These are phyloP conservation scores for Penicillium sp. DNA, from an alignment of 2,329 filamentous ascomycete genomes.

Conservation along the genomic window DNA sequence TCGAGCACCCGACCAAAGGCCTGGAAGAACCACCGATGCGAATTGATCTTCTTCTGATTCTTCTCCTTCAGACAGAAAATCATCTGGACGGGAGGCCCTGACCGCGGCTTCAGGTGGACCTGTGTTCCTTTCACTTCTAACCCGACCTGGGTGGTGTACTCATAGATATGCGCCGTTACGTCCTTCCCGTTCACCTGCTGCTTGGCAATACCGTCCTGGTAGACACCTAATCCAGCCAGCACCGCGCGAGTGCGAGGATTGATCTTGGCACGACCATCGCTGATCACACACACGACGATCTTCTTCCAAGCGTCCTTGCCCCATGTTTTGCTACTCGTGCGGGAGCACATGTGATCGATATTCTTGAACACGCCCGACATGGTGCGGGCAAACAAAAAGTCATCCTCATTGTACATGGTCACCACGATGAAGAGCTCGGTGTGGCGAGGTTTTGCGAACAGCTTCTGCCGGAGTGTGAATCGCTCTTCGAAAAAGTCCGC, in stretches of 20 bases:
- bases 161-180: conserved; percentile 96
- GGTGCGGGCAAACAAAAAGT: conserved; percentile 88
- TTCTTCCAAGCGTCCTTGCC: conserved; percentile 99
- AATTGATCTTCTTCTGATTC: conserved; percentile 99
- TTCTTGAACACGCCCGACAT: conserved; percentile 99
- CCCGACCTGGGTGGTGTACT: conserved; percentile 57
- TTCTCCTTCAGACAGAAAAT: conserved; percentile 98
- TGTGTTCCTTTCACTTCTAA: conserved; percentile 85
- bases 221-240: conserved; percentile 87
- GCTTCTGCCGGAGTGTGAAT: conserved; percentile 83
- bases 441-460: conserved; percentile 87
- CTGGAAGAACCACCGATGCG: conserved; percentile 97
- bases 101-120: conserved; percentile 75
- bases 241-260: conserved; percentile 85
- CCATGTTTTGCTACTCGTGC: conserved; percentile 93
- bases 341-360: conserved; percentile 94
- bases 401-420: conserved; percentile 99
- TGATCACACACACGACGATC: conserved; percentile 96
- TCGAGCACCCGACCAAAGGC: conserved; percentile 89
- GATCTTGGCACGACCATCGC: conserved; percentile 94
- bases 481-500: conserved; percentile 79
- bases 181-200: conserved; percentile 96
- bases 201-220: conserved; percentile 97
- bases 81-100: conserved; percentile 84
- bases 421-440: conserved; percentile 95